Evolutionary conservation across 345 rosid species (phyloP).

Genomic region (Psidium friedrichsthalianum): DNA sequence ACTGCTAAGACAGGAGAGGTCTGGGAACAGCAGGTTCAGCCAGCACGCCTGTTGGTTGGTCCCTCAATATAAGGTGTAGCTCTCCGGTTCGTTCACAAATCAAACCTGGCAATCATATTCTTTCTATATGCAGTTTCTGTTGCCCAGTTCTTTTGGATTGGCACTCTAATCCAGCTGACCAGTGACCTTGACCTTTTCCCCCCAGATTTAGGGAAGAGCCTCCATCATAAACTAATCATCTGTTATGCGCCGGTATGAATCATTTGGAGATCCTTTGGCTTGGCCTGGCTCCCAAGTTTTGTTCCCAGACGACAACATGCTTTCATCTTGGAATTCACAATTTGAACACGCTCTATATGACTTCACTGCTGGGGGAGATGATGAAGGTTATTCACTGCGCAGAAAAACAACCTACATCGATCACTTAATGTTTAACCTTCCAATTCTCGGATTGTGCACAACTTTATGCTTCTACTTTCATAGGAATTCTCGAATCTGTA

Average conservation of each 20-base stretch:
- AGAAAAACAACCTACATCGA: background rate
- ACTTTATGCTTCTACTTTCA: background rate
- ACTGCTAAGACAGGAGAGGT: slow-evolving; percentile 37
- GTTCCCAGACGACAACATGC: slow-evolving; percentile 51
- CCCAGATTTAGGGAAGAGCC: slow-evolving; percentile 90
- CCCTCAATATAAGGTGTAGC: slow-evolving; percentile 45
- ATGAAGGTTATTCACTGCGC: slow-evolving; percentile 53
- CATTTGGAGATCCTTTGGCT: slow-evolving; percentile 75
- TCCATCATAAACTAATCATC: slow-evolving; percentile 73
- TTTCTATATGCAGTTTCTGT: background rate
- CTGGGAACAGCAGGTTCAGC: slow-evolving; percentile 43
- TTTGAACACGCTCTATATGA: slow-evolving; percentile 79
- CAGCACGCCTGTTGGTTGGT: slow-evolving; percentile 5
- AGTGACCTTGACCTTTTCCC: background rate
- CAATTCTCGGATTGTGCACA: background rate
- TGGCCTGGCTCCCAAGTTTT: slow-evolving; percentile 53
- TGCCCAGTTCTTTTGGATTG: background rate
- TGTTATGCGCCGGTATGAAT: slow-evolving; percentile 34
- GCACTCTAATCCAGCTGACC: slow-evolving; percentile 1
- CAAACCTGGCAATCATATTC: background rate
- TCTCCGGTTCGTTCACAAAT: slow-evolving; percentile 53
- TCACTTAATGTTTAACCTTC: background rate
- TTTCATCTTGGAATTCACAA: slow-evolving; percentile 56
- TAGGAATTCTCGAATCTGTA: background rate
- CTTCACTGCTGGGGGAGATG: slow-evolving; percentile 98